Conservation (phyloP, 129 eudicot species). For the Sambucus nigra region DNA sequence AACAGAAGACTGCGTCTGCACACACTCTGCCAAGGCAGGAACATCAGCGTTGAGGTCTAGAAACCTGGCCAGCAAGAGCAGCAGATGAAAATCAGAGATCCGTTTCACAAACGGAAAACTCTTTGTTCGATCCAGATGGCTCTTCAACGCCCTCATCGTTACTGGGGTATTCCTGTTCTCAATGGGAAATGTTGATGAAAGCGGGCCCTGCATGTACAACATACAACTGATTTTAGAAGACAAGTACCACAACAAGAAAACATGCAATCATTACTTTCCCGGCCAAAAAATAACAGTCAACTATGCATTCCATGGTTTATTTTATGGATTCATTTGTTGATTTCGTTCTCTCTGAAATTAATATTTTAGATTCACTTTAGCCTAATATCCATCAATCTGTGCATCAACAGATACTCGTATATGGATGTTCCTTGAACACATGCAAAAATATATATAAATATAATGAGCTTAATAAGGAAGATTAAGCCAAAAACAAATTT, state of each 20-base stretch:
- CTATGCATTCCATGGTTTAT: too few relatives aligned
- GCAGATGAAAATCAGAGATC: conserved; percentile 84
- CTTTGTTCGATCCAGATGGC: conserved; percentile 70
- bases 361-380: background rate
- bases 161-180: conserved; percentile 61
- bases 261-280: too few relatives aligned
- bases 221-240: background rate
- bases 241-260: background rate
- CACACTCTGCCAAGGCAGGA: conserved; percentile 77
- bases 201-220: conserved; percentile 59
- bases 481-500: too few relatives aligned
- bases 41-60: conserved; percentile 73
- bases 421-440: too few relatives aligned
- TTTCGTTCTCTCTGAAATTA: too few relatives aligned
- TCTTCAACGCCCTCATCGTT: conserved; percentile 58
- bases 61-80: conserved; percentile 60
- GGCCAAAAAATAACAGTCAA: too few relatives aligned
- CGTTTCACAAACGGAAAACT: conserved; percentile 65
- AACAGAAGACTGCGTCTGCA: conserved; percentile 45
- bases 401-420: too few relatives aligned
- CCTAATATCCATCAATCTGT: too few relatives aligned
- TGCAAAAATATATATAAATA: too few relatives aligned
- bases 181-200: conserved; percentile 73
- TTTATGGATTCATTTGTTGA: too few relatives aligned
- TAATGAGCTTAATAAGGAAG: too few relatives aligned